Evolutionary conservation across 1,284 basidiomycete genomes (phyloP), one percentile per base, ranked within the genome.

Genomic region (Hymenochaete sp.): DNA sequence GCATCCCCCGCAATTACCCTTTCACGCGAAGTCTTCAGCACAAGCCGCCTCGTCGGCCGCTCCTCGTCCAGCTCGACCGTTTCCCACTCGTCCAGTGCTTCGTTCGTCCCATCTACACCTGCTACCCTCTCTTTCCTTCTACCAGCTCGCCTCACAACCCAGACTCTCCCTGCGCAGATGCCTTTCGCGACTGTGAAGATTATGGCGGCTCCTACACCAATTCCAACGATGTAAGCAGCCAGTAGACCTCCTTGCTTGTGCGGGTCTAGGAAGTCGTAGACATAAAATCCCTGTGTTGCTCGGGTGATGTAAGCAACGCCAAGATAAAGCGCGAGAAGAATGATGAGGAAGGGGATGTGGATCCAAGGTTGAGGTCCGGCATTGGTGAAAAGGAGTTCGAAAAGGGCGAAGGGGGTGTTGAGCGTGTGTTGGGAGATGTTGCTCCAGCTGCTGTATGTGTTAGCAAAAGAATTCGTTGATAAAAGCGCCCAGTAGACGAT

Each of bases 401-500:
- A 67, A 11, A 79, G 57, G 0, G 70, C 72, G 54, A 80, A 75
- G 1, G 57, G 62, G 19, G 67, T 61, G 60, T 87, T 87, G 50
- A 86, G 58, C 0, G 68, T 69, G 55, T 87, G 83, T 8, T 73
- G 57, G 18, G 80, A 76, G 37, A 80, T 64, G 56, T 79, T 79
- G 11, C 59, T 56, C 72, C 76, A 86, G 75, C 72, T 47, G 11
- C 37, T 47, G 45, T 62, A 72, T 4, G 49, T 32, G 2, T 67
- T 65, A 2, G 42, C 31, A 50, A 80, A 74, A 0, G 70, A 71
- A 0, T 52, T 22, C 45, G 3, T 61, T 58, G 2, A 74, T 55
- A 2, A 86, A 5, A 85, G 54, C 0, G 66, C 55, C 83, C 84
- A 87, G 56, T 67, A 87, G 0, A 84, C 76, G 26, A 71, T 62